Conservation (phyloP, 139 green algal genomes). For the Chlorella sp. region DNA sequence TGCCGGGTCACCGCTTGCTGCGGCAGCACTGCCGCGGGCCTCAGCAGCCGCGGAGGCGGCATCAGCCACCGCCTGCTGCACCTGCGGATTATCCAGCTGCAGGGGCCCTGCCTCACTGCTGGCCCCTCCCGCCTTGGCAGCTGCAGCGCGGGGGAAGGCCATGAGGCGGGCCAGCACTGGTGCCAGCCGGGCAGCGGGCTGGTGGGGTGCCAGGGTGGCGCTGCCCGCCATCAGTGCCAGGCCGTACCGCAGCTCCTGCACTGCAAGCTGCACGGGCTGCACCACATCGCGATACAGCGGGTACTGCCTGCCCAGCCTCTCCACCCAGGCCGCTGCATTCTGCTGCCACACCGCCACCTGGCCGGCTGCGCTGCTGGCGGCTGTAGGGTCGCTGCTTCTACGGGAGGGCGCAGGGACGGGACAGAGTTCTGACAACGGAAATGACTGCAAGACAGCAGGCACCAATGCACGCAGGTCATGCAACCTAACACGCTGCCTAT, state of each 20-base stretch:
- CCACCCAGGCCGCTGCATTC: slow-evolving; percentile 65
- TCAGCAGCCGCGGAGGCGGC: background rate
- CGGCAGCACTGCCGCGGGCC: background rate
- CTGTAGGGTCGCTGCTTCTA: slow-evolving; percentile 20
- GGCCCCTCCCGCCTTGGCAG: background rate
- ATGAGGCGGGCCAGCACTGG: slow-evolving; percentile 36
- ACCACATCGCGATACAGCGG: slow-evolving; percentile 85
- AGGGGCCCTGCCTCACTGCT: background rate
- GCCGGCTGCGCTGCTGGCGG: background rate
- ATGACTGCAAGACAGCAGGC: no score
- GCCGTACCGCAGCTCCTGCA: slow-evolving; percentile 74
- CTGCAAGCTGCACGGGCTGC: slow-evolving; percentile 85
- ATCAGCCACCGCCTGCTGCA: slow-evolving; percentile 27
- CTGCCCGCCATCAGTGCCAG: slow-evolving; percentile 59
- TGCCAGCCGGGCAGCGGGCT: background rate
- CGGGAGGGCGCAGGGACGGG: background rate
- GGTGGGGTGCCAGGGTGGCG: background rate
- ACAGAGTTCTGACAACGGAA: background rate
- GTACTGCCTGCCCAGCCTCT: slow-evolving; percentile 63
- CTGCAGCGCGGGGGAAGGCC: slow-evolving; percentile 30
- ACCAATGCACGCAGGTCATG: background rate
- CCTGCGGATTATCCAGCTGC: slow-evolving; percentile 11
- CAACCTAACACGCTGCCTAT: background rate
- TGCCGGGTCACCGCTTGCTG: background rate
- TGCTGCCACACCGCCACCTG: slow-evolving; percentile 45